Percentiles rank a stretch among this genome's conserved stretches.
Conservation (phyloP, 1,139 yeast species). For the Lizanozyma gosingica region DNA sequence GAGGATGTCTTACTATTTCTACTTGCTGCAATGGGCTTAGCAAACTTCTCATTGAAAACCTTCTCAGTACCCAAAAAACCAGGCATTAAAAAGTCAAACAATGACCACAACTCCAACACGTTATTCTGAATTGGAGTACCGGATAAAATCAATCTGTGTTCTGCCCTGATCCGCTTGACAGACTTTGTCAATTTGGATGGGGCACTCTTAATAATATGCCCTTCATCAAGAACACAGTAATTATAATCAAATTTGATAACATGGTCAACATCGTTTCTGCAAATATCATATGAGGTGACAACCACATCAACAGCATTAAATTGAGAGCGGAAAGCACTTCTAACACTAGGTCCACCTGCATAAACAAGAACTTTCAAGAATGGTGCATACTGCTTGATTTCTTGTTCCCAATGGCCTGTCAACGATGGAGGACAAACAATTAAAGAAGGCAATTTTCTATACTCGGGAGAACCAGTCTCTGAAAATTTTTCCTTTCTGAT, state of each 20-base stretch:
- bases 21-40: slow-evolving; percentile 94
- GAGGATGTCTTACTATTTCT: slow-evolving; percentile 86
- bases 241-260: slow-evolving; percentile 63
- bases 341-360: slow-evolving; percentile 83
- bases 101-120: slow-evolving; percentile 92
- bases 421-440: slow-evolving; percentile 94
- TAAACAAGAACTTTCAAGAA: slow-evolving; percentile 75
- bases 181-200: slow-evolving; percentile 82
- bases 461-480: slow-evolving; percentile 57
- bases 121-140: slow-evolving; percentile 99
- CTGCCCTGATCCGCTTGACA: slow-evolving; percentile 74
- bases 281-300: slow-evolving; percentile 93
- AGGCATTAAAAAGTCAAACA: slow-evolving; percentile 97
- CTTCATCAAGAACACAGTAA: slow-evolving; percentile 95
- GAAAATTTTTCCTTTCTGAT: slow-evolving; percentile 63
- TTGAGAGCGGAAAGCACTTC: slow-evolving; percentile 47
- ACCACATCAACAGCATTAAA: slow-evolving; percentile 67
- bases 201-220: slow-evolving; percentile 93
- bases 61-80: slow-evolving; percentile 96
- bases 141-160: slow-evolving; percentile 81
- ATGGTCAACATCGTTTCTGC: slow-evolving; percentile 77
- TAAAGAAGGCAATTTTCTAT: slow-evolving; percentile 70
- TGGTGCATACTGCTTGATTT: slow-evolving; percentile 84
- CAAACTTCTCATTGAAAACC: slow-evolving; percentile 88
- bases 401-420: slow-evolving; percentile 99